Conservation (phyloP, 2,329 filamentous ascomycete genomes). For the Arachnopeziza araneosa region DNA sequence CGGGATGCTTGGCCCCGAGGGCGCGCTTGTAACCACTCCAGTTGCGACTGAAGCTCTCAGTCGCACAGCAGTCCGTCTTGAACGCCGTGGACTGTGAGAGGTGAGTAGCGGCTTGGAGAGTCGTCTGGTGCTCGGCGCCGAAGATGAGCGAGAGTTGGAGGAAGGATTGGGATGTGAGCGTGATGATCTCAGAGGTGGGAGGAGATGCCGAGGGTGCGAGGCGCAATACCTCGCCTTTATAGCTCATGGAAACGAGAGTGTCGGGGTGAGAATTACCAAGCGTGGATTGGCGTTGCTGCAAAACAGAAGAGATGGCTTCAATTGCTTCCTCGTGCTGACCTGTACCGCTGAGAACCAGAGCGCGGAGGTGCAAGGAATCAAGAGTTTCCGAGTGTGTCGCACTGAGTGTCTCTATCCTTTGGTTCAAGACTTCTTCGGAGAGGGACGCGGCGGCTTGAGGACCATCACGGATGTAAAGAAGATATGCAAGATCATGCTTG, state of each 20-base stretch:
- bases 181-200: conserved; percentile 13
- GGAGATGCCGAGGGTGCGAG: conserved; percentile 11
- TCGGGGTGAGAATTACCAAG: conserved; percentile 22
- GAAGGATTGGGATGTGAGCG: conserved; percentile 17
- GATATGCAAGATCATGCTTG: conserved; percentile 21
- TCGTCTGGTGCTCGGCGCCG: conserved; percentile 22
- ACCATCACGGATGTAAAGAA: conserved; percentile 19
- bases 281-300: conserved; percentile 13
- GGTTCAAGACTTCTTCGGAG: conserved; percentile 16
- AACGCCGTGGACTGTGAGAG: conserved; percentile 18
- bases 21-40: conserved; percentile 18
- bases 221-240: conserved; percentile 25
- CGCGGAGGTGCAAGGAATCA: conserved; percentile 22
- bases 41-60: conserved; percentile 16
- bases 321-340: conserved; percentile 19
- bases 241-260: conserved; percentile 19
- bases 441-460: conserved; percentile 20
- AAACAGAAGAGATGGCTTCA: conserved; percentile 19
- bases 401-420: conserved; percentile 20
- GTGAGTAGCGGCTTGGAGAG: conserved; percentile 19
- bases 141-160: conserved; percentile 20
- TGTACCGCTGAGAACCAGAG: conserved; percentile 22
- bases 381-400: conserved; percentile 24
- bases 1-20: conserved; percentile 22
- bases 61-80: conserved; percentile 16